Percentiles rank a stretch among this genome's conserved stretches.
These are phyloP conservation scores for Curvularia verruculosa DNA, from an alignment of 2,329 filamentous ascomycete species.

Conservation along the genomic window DNA sequence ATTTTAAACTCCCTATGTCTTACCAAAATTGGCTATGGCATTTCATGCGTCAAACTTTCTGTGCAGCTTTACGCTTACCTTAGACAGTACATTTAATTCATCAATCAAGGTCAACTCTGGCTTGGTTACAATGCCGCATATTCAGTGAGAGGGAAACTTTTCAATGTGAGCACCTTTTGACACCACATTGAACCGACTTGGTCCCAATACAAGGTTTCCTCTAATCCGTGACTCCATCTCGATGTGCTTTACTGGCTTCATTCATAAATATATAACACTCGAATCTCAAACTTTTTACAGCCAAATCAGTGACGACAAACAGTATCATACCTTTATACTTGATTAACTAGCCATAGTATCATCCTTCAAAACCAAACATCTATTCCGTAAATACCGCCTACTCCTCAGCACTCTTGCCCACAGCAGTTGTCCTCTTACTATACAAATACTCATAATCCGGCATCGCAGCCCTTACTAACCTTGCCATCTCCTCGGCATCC, in stretches of 20 bases:
- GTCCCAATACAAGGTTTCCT: not conserved
- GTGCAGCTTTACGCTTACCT: too few species aligned
- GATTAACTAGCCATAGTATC: not conserved
- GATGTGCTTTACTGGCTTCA: not conserved
- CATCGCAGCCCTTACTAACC: conserved; percentile 16
- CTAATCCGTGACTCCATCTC: not conserved
- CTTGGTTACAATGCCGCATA: too few species aligned
- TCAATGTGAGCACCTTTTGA: too few species aligned
- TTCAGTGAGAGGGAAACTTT: too few species aligned
- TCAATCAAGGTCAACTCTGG: too few species aligned
- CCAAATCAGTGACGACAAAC: not conserved
- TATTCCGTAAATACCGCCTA: not conserved
- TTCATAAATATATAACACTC: not conserved
- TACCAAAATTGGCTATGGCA: too few species aligned
- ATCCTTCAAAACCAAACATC: too few species aligned
- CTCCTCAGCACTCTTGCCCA: not conserved
- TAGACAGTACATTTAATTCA: too few species aligned
- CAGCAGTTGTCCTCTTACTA: not conserved
- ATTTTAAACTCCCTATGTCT: too few species aligned
- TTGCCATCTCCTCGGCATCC: conserved; percentile 9
- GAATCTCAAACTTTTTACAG: not conserved
- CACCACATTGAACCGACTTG: not conserved
- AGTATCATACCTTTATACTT: not conserved
- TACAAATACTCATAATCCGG: conserved; percentile 22
- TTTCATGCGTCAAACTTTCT: too few species aligned